Conservation (phyloP, 2,329 filamentous ascomycete species). For the Xylaria sp. region DNA sequence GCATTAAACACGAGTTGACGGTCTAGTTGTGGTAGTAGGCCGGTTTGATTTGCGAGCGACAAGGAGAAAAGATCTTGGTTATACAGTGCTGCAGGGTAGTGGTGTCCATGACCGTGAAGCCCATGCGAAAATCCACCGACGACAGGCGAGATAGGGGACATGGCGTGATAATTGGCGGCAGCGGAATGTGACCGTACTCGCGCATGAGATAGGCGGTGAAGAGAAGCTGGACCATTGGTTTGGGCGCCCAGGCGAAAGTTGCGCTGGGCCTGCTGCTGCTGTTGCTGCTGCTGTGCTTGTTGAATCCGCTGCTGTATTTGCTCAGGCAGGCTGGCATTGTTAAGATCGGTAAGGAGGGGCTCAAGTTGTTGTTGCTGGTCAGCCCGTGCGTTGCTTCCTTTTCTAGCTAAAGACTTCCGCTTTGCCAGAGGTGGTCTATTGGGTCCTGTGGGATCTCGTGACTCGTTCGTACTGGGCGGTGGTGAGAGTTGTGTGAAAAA, state of each 20-base stretch:
- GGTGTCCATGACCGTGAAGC: slow-evolving; percentile 45
- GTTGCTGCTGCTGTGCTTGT: slow-evolving; percentile 52
- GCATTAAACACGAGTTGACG: slow-evolving; percentile 80
- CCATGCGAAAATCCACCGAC: slow-evolving; percentile 44
- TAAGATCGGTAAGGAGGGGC: slow-evolving; percentile 54
- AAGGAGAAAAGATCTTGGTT: slow-evolving; percentile 65
- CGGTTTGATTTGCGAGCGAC: slow-evolving; percentile 61
- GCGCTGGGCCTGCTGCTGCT: slow-evolving; percentile 55
- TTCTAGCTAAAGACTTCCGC: slow-evolving; percentile 55
- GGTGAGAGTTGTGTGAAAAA: slow-evolving; percentile 87
- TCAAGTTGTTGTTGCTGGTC: slow-evolving; percentile 54
- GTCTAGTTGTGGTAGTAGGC: slow-evolving; percentile 75
- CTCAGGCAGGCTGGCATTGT: slow-evolving; percentile 45
- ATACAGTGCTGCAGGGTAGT: slow-evolving; percentile 56
- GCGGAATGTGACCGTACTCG: slow-evolving; percentile 54
- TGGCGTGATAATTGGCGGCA: slow-evolving; percentile 55
- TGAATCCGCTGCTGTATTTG: slow-evolving; percentile 53
- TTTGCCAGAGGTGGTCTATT: slow-evolving; percentile 47
- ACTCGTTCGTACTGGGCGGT: slow-evolving; percentile 61
- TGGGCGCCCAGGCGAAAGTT: slow-evolving; percentile 58
- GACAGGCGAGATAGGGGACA: slow-evolving; percentile 65
- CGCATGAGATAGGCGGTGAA: slow-evolving; percentile 56
- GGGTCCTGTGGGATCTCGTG: slow-evolving; percentile 52
- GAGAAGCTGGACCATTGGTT: slow-evolving; percentile 54
- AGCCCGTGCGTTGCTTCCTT: slow-evolving; percentile 50